phyloP scores from a whole-genome alignment of 495 filamentous ascomycete species.

The Apodospora peruviana region DNA sequence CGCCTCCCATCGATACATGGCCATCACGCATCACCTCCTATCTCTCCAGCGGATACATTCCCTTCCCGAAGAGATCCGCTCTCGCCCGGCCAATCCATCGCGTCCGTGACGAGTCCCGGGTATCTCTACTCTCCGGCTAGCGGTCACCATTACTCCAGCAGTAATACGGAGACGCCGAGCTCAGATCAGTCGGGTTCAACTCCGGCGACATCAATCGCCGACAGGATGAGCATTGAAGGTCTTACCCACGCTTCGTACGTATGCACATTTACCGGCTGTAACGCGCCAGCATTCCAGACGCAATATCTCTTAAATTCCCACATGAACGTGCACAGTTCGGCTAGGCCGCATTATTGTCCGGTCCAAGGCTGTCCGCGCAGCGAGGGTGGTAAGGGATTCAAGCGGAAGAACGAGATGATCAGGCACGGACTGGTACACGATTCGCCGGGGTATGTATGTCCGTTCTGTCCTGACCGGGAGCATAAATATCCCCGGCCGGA shows the following conservation, averaged over 20 bases:
- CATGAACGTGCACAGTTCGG: constrained; percentile 90
- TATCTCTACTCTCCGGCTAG: constrained; percentile 12
- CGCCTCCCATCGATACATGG: constrained; percentile 15
- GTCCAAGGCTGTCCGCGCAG: constrained; percentile 72
- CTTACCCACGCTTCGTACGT: constrained; percentile 26
- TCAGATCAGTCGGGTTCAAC: constrained; percentile 30
- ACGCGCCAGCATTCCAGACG: constrained; percentile 82
- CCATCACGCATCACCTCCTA: constrained; percentile 30
- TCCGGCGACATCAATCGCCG: constrained; percentile 34
- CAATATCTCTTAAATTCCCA: constrained; percentile 83
- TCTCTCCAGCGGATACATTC: constrained; percentile 24
- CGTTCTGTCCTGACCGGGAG: constrained; percentile 92
- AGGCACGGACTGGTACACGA: constrained; percentile 92
- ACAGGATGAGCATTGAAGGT: constrained; percentile 48
- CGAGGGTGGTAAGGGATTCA: constrained; percentile 89
- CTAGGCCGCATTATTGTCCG: constrained; percentile 86
- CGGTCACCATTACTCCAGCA: constrained; percentile 16
- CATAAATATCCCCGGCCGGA: constrained; percentile 96
- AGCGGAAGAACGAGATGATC: constrained; percentile 99
- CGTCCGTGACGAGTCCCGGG: constrained; percentile 3
- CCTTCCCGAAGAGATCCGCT: constrained; percentile 20
- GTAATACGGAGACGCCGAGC: constrained; percentile 25
- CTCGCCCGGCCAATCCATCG: constrained; percentile 13
- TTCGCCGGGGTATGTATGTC: constrained; percentile 94
- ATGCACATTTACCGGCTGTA: constrained; percentile 55